Evolutionary conservation across 805 yeast genomes (phyloP).

Genomic region (Hanseniaspora thailandica): DNA sequence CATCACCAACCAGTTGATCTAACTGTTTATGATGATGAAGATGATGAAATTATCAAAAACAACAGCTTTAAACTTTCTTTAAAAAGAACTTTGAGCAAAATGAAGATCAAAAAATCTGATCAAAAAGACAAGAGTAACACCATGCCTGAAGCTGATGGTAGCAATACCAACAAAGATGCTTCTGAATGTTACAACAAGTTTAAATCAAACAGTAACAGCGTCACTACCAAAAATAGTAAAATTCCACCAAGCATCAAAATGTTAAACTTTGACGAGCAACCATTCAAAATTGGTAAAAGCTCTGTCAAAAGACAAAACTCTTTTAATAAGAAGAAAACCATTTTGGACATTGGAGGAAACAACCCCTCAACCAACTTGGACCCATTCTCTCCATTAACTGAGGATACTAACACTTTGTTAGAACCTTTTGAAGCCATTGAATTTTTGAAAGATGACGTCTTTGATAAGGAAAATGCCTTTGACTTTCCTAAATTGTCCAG

Average conservation of each 20-base stretch:
- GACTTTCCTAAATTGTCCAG: not conserved
- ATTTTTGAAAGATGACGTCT: not conserved
- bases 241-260: not conserved
- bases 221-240: not conserved
- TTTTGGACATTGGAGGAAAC: not conserved
- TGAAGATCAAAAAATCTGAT: not conserved
- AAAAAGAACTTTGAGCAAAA: not conserved
- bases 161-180: not conserved
- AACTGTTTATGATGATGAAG: not conserved
- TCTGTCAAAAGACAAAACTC: not conserved
- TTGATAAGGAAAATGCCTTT: not conserved
- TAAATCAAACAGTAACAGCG: not conserved
- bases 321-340: not conserved
- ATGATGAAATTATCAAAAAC: not conserved
- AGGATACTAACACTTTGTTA: not conserved
- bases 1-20: too few relatives aligned
- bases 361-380: not conserved
- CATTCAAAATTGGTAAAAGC: not conserved
- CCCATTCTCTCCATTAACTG: slow-evolving; percentile 2
- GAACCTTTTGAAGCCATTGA: not conserved
- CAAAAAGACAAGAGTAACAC: not conserved
- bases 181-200: slow-evolving; percentile 3
- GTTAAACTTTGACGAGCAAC: not conserved
- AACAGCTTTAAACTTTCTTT: not conserved
- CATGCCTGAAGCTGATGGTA: not conserved